Conservation (phyloP, 176 grass and related monocot species). For the Bolboschoenus planiculmis region DNA sequence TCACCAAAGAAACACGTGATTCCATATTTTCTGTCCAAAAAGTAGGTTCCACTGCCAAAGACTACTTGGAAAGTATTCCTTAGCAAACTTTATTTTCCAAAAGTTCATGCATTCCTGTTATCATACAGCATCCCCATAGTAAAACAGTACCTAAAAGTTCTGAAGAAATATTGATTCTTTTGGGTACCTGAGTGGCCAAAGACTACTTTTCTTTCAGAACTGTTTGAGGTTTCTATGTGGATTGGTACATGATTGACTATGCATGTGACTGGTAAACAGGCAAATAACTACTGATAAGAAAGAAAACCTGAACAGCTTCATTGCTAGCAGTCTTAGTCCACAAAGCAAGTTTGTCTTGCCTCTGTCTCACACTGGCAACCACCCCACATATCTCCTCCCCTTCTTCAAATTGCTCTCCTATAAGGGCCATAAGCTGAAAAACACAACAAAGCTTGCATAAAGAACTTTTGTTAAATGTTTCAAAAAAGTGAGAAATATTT, state of each 20-base stretch:
- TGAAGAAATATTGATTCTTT: background rate
- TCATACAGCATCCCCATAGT: background rate
- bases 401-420: slow-evolving; percentile 96
- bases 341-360: slow-evolving; percentile 83
- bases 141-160: background rate
- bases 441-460: background rate
- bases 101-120: background rate
- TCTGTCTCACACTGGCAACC: slow-evolving; percentile 82
- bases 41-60: background rate
- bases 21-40: background rate
- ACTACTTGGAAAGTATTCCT: background rate
- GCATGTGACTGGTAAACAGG: background rate
- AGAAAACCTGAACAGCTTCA: slow-evolving; percentile 95
- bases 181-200: background rate
- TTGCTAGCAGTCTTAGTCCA: slow-evolving; percentile 95
- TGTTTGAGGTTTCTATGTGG: background rate
- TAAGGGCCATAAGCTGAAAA: slow-evolving; percentile 89
- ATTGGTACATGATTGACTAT: background rate
- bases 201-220: background rate
- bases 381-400: slow-evolving; percentile 94
- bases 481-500: background rate
- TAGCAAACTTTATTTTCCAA: background rate
- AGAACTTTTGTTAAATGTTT: background rate
- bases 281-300: slow-evolving; percentile 6
- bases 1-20: background rate